These are phyloP conservation scores for Fremontodendron californicum DNA, from an alignment of 345 rosid species.

Conservation along the genomic window DNA sequence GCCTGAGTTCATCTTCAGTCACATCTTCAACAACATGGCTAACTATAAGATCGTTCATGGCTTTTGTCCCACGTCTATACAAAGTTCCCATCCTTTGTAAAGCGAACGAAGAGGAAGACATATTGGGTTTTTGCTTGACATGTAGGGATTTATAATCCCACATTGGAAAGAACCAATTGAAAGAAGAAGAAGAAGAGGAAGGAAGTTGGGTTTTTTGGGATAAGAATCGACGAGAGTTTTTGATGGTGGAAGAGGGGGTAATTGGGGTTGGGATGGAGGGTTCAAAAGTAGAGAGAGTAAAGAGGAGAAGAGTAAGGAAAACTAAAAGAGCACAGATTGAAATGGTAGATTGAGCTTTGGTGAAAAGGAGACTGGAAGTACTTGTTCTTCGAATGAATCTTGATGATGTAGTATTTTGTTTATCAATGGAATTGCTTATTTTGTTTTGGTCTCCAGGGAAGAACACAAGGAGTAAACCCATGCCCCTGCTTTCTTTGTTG, in stretches of 20 bases:
- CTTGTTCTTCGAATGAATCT: slow-evolving; percentile 32
- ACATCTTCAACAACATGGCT: slow-evolving; percentile 59
- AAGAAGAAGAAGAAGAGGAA: not conserved
- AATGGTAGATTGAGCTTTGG: slow-evolving; percentile 78
- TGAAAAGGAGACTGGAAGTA: slow-evolving; percentile 46
- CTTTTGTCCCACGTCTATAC: slow-evolving; percentile 50
- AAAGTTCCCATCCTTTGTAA: slow-evolving; percentile 68
- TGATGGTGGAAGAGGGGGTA: not conserved
- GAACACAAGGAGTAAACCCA: slow-evolving; percentile 77
- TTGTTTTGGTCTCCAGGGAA: slow-evolving; percentile 49
- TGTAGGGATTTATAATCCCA: not conserved
- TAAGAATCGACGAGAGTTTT: slow-evolving; percentile 23
- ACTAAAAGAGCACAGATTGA: slow-evolving; percentile 71
- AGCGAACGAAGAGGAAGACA: slow-evolving; percentile 28
- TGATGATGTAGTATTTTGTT: not conserved
- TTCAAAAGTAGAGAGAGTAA: slow-evolving; percentile 88
- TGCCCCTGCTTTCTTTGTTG: slow-evolving; percentile 26
- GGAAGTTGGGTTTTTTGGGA: slow-evolving; percentile 5
- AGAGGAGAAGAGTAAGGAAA: slow-evolving; percentile 67
- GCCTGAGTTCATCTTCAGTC: slow-evolving; percentile 45
- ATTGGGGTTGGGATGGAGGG: slow-evolving; percentile 31
- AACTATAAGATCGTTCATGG: slow-evolving; percentile 56
- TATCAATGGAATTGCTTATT: not conserved
- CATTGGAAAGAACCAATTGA: not conserved
- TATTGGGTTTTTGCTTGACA: not conserved